phyloP scores from a whole-genome alignment of 495 filamentous ascomycete species.

The Elasticomyces elasticus region DNA sequence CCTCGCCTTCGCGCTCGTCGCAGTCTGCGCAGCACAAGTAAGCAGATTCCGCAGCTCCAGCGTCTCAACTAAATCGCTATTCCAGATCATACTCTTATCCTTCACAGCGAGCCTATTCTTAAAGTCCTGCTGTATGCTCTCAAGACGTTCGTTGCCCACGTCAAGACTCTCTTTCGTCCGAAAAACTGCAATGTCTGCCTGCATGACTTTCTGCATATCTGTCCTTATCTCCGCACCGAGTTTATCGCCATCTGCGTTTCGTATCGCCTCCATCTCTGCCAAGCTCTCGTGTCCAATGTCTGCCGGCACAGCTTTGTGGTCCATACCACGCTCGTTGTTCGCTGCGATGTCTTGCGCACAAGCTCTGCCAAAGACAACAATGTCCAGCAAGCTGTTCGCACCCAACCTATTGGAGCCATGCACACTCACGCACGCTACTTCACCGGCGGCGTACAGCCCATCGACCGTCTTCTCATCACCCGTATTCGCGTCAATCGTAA shows the following conservation, averaged over 20 bases:
- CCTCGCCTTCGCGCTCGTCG: conserved; percentile 69
- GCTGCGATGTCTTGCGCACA: conserved; percentile 93
- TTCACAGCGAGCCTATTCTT: conserved; percentile 73
- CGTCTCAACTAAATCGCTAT: conserved; percentile 91
- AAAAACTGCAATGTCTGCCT: conserved; percentile 94
- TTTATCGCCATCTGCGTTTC: conserved; percentile 75
- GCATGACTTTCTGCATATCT: conserved; percentile 97
- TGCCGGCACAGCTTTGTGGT: conserved; percentile 62
- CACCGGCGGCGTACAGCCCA: conserved; percentile 91
- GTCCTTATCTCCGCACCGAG: conserved; percentile 75
- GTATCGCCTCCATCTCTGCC: conserved; percentile 72
- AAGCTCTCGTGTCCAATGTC: conserved; percentile 83
- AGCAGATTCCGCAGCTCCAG: conserved; percentile 86
- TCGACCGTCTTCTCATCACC: conserved; percentile 90
- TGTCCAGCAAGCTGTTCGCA: conserved; percentile 93
- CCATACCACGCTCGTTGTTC: conserved; percentile 67
- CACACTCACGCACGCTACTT: conserved; percentile 94
- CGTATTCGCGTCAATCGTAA: conserved; percentile 62
- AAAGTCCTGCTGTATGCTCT: conserved; percentile 70
- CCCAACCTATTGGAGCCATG: conserved; percentile 95
- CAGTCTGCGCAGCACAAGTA: conserved; percentile 93
- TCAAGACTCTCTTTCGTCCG: conserved; percentile 83
- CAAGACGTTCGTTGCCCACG: conserved; percentile 73
- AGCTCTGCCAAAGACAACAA: conserved; percentile 93
- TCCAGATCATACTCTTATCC: conserved; percentile 99